Base-by-base conservation (phyloP, 2,329 filamentous ascomycete genomes). In the Fusarium coicis region DNA sequence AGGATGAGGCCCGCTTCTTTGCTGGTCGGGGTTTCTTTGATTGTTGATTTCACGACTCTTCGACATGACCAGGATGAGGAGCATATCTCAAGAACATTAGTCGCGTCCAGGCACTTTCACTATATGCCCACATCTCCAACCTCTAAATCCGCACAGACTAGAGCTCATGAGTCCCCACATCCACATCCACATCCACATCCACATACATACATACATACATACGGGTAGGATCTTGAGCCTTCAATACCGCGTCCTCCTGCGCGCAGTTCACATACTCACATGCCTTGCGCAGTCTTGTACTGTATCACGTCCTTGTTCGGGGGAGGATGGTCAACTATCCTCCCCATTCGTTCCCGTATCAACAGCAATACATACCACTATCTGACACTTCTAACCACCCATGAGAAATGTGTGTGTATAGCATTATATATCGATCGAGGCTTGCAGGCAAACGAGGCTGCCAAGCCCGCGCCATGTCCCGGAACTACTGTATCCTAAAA, bases 231-330 rank as follows among this genome's bases (percentile, higher is more conserved):
- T 34, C 46, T 52, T 42, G 56, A 40, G 49, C 46, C 43, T 46
- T 34, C 46, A 50, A 44, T 37, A 55, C 34, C 39, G 54, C 40
- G 40, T 55, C 36, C 67, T 66, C 60, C 66, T 59, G 61, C 54
- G 59, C 56, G 66, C 74, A 75, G 64, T 61, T 73, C 65, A 66
- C 68, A 63, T 66, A 67, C 72, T 75, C 72, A 75, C 70, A 77
- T 74, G 75, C 64, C 55, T 43, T 58, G 42, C 56, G 40, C 58
- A 57, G 44, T 50, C 68, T 52, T 44, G n/a, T 42, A 32, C 46
- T 44, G n/a, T 42, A 32, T 64, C 26, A 42, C 42, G 42, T 60
- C 64, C 62, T 62, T 56, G 43, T 58, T 60, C 66, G 47, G 68
- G 66, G 53, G 64, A 74, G 71, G 61, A 30, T 63, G 61, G 63